These are phyloP conservation scores for Ocimum tenuiflorum DNA, from an alignment of 257 asterid species.

Conservation along the genomic window DNA sequence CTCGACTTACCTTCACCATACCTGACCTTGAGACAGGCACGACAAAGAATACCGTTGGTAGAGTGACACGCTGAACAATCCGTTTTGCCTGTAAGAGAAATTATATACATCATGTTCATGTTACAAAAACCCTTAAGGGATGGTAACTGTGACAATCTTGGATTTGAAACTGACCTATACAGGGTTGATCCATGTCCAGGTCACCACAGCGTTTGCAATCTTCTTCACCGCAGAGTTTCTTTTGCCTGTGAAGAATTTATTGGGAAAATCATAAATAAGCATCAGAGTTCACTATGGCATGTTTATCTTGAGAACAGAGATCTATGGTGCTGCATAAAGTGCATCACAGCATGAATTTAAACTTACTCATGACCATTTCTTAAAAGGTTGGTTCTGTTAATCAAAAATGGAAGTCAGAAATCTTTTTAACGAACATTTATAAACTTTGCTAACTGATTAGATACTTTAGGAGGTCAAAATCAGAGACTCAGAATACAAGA, in stretches of 20 bases:
- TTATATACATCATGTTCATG: neutral
- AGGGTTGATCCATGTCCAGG: constrained; percentile 53
- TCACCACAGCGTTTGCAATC: constrained; percentile 74
- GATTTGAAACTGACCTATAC: constrained; percentile 47
- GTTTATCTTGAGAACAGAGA: neutral
- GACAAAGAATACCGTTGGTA: constrained; percentile 59
- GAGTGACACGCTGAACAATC: constrained; percentile 81
- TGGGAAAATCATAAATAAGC: neutral
- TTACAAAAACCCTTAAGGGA: neutral
- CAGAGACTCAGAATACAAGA: too few relatives aligned
- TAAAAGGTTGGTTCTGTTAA: neutral
- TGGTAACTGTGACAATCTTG: neutral
- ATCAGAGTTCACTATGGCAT: neutral
- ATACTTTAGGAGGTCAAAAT: too few relatives aligned
- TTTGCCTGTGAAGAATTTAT: constrained; percentile 42
- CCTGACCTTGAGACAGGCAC: constrained; percentile 74
- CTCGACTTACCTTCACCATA: constrained; percentile 81
- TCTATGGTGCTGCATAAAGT: too few relatives aligned
- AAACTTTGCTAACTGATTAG: neutral
- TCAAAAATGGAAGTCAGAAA: too few relatives aligned
- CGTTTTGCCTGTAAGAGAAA: constrained; percentile 57
- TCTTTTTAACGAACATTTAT: neutral
- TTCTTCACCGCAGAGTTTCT: constrained; percentile 87
- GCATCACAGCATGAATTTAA: neutral
- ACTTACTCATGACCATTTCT: neutral